A percentile compares a stretch with the other conserved stretches of the same genome.
phyloP scores from a whole-genome alignment of 208 protist species.

The Tritrichomonas foetus region DNA sequence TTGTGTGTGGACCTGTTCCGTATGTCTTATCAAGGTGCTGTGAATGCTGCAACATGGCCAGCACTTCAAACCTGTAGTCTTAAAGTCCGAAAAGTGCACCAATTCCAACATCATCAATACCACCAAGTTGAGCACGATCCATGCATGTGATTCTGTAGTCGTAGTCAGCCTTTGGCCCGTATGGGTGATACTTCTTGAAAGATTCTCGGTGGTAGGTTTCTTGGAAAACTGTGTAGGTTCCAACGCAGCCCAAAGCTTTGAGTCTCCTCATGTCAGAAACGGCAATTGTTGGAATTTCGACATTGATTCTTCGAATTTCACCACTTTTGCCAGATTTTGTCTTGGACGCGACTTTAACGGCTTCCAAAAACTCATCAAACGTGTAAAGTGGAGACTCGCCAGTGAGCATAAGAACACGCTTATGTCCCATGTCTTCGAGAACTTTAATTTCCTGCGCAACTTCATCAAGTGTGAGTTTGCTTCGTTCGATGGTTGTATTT shows the following conservation, averaged over 20 bases:
- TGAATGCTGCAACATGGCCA: slow-evolving; percentile 57
- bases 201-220: slow-evolving; percentile 61
- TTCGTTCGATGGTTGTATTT: slow-evolving; percentile 52
- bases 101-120: slow-evolving; percentile 60
- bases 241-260: slow-evolving; percentile 56
- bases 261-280: slow-evolving; percentile 57
- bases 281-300: slow-evolving; percentile 59
- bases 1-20: slow-evolving; percentile 59
- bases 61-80: slow-evolving; percentile 58
- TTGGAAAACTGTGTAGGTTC: slow-evolving; percentile 61
- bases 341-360: slow-evolving; percentile 43
- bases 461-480: slow-evolving; percentile 52
- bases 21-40: slow-evolving; percentile 56
- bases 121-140: slow-evolving; percentile 54
- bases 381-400: slow-evolving; percentile 58
- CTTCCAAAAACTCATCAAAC: slow-evolving; percentile 59
- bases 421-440: slow-evolving; percentile 54
- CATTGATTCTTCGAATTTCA: slow-evolving; percentile 60
- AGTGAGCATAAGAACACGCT: slow-evolving; percentile 55
- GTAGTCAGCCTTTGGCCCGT: slow-evolving; percentile 59
- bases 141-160: slow-evolving; percentile 55
- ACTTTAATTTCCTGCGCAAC: slow-evolving; percentile 52
- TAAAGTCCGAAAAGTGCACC: slow-evolving; percentile 59
- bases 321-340: slow-evolving; percentile 50
- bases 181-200: slow-evolving; percentile 57